phyloP scores from a whole-genome alignment of 768 basidiomycete species.

The Psilocybe cubensis region DNA sequence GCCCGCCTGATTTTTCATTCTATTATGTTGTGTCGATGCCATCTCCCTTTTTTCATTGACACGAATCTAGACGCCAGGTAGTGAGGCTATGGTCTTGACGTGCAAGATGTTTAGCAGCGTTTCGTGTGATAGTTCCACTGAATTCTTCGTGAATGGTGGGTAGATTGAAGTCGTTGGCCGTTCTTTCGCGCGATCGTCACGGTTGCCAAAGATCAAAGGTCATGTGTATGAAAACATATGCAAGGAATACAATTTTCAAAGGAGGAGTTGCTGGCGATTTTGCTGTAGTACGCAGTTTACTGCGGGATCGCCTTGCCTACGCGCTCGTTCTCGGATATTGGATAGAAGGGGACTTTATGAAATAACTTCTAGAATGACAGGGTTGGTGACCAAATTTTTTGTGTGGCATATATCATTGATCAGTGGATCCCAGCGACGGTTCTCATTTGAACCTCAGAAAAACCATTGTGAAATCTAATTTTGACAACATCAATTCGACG shows the following conservation, averaged over 20 bases:
- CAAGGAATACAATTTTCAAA: not conserved
- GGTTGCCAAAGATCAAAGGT: slow-evolving; percentile 21
- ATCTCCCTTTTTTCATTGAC: slow-evolving; percentile 9
- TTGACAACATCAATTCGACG: too few relatives aligned
- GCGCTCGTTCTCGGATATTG: not conserved
- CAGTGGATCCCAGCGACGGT: not conserved
- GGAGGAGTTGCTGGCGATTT: slow-evolving; percentile 4
- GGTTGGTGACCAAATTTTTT: not conserved
- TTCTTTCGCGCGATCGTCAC: slow-evolving; percentile 29
- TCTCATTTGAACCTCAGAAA: slow-evolving; percentile 1
- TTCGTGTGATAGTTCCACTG: slow-evolving; percentile 19
- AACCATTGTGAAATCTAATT: slow-evolving; percentile 6
- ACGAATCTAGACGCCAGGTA: slow-evolving; percentile 15
- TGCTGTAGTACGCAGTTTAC: not conserved
- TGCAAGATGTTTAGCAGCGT: slow-evolving; percentile 1
- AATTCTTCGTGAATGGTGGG: slow-evolving; percentile 4
- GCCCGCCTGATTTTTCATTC: slow-evolving; percentile 2
- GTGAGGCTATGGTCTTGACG: not conserved
- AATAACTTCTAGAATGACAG: not conserved
- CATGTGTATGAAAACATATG: slow-evolving; percentile 14
- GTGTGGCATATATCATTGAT: not conserved
- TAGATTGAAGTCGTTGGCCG: slow-evolving; percentile 15
- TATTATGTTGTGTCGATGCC: not conserved
- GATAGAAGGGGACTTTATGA: not conserved
- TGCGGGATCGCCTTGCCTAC: not conserved